Conservation (phyloP, 306 rosid genomes). For the Lathyrus aphaca region DNA sequence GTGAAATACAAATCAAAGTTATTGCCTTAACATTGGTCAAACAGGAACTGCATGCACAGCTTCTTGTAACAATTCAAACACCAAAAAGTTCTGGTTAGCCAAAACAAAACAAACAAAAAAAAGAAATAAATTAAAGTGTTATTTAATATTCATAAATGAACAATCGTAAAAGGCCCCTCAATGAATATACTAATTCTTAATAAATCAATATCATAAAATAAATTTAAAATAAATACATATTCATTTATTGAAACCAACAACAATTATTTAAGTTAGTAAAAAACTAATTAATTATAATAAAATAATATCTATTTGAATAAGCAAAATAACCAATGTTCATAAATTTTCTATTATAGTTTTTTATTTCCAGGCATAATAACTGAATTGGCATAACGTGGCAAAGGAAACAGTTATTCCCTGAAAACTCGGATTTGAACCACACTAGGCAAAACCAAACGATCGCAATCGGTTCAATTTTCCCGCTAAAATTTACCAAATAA, state of each 20-base stretch:
- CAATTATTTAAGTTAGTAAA: not conserved
- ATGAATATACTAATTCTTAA: not conserved
- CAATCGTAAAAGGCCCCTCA: not conserved
- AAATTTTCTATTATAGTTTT: constrained; percentile 6
- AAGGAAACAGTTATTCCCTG: not conserved
- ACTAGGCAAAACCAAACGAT: not conserved
- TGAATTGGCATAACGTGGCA: constrained; percentile 1
- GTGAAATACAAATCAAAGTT: constrained; percentile 32
- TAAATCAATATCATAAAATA: constrained; percentile 10
- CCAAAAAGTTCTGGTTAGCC: constrained; percentile 5
- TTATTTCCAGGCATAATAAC: not conserved
- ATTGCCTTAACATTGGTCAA: constrained; percentile 29
- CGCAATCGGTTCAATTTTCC: not conserved
- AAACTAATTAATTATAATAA: not conserved
- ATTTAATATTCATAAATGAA: constrained; percentile 13
- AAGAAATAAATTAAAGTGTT: not conserved
- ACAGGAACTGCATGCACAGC: constrained; percentile 20
- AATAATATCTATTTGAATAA: constrained; percentile 27
- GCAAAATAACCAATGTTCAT: constrained; percentile 7
- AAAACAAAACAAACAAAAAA: constrained; percentile 2
- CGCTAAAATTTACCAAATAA: constrained; percentile 11
- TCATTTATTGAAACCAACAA: constrained; percentile 1
- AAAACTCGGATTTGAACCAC: constrained; percentile 17
- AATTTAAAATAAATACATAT: not conserved
- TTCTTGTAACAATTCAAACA: constrained; percentile 15